Percentiles rank a stretch among this genome's conserved stretches.
Evolutionary conservation across 2,329 filamentous ascomycete genomes (phyloP).

Genomic region (Xylaria sp.): DNA sequence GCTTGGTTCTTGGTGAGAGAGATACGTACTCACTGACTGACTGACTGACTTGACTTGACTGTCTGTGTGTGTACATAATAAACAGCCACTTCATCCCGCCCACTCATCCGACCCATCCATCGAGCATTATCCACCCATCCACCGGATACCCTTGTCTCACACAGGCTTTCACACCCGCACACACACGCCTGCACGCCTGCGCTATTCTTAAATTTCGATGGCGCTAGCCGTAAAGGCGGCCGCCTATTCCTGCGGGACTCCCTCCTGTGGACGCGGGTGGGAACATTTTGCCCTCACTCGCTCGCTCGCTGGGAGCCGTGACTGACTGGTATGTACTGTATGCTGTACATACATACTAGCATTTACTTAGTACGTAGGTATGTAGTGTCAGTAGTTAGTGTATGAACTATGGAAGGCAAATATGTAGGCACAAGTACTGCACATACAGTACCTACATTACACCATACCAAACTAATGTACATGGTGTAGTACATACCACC

Average conservation of each 20-base stretch:
- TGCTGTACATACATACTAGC: slow-evolving; percentile 3
- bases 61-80: slow-evolving; percentile 30
- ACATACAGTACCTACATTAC: background rate
- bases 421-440: background rate
- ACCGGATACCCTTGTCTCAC: slow-evolving; percentile 47
- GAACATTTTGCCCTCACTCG: slow-evolving; percentile 21
- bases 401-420: background rate
- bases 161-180: slow-evolving; percentile 42
- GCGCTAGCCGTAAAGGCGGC: slow-evolving; percentile 50
- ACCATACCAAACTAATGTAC: background rate
- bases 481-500: no score
- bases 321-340: slow-evolving; percentile 17
- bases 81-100: slow-evolving; percentile 42
- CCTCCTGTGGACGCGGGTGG: slow-evolving; percentile 21
- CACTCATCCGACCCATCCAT: slow-evolving; percentile 16
- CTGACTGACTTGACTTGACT: slow-evolving; percentile 5
- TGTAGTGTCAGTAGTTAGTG: background rate
- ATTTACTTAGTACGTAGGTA: background rate
- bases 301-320: slow-evolving; percentile 19
- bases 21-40: slow-evolving; percentile 22
- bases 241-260: slow-evolving; percentile 35
- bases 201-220: slow-evolving; percentile 52
- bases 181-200: slow-evolving; percentile 43
- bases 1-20: slow-evolving; percentile 7
- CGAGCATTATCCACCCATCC: slow-evolving; percentile 33